Percentiles rank a stretch among this genome's conserved stretches.
These are phyloP conservation scores for Carex scoparia DNA, from an alignment of 176 grass and related monocot species.

Conservation along the genomic window DNA sequence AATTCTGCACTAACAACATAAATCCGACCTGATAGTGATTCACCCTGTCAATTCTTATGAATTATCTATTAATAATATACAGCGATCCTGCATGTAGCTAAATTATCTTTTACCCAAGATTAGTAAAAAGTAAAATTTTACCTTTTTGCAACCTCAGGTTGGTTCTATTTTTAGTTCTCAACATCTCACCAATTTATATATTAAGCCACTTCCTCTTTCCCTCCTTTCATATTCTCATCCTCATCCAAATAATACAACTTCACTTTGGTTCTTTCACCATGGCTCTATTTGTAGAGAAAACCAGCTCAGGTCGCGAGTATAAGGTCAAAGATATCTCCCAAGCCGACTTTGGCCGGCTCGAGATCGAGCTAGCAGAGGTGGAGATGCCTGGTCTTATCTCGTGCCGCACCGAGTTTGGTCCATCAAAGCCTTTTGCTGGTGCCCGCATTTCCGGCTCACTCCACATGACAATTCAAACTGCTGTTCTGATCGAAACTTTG, in stretches of 20 bases:
- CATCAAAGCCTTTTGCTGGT: constrained; percentile 66
- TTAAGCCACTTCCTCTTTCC: constrained; percentile 7
- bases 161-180: constrained; percentile 9
- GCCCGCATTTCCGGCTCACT: constrained; percentile 81
- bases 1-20: not conserved
- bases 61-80: constrained; percentile 16
- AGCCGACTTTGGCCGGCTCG: constrained; percentile 82
- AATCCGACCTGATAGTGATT: not conserved
- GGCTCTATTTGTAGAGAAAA: constrained; percentile 87
- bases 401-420: constrained; percentile 83
- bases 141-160: not conserved
- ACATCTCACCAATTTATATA: constrained; percentile 8
- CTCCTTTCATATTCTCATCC: not conserved
- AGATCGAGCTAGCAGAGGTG: constrained; percentile 85
- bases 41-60: not conserved
- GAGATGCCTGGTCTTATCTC: constrained; percentile 98
- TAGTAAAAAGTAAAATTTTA: constrained; percentile 7
- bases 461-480: constrained; percentile 99
- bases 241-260: not conserved
- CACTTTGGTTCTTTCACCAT: constrained; percentile 20
- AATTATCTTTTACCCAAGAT: not conserved
- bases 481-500: constrained; percentile 95
- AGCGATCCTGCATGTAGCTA: not conserved
- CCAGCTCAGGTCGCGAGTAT: constrained; percentile 71
- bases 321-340: constrained; percentile 93